Evolutionary conservation across 2,329 filamentous ascomycete genomes (phyloP).

Genomic region (Zymoseptoria tritici): DNA sequence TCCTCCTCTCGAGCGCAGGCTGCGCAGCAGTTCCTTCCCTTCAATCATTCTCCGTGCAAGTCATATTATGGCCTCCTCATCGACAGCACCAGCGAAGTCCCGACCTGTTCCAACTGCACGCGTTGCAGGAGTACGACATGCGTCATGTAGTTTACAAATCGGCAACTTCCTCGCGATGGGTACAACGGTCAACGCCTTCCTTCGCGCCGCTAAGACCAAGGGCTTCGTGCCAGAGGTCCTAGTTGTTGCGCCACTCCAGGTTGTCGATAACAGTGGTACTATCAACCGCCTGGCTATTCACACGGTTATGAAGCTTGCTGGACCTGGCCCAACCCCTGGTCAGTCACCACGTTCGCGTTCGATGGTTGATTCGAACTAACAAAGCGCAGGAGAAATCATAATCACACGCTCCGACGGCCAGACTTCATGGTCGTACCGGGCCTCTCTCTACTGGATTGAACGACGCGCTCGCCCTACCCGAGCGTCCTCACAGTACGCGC

Average conservation of each 20-base stretch:
- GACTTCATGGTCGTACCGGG: not conserved
- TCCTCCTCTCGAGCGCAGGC: not conserved
- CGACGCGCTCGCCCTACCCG: not conserved
- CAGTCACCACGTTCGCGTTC: not conserved
- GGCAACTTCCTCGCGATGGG: not conserved
- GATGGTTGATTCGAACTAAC: not conserved
- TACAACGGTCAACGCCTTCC: not conserved
- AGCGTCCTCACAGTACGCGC: not conserved
- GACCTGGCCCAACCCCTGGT: not conserved
- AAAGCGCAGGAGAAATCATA: not conserved
- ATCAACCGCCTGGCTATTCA: not conserved
- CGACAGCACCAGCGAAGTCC: not conserved
- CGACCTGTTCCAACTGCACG: not conserved
- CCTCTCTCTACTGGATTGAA: not conserved
- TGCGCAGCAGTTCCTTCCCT: not conserved
- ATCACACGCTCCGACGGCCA: not conserved
- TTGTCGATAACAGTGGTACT: not conserved
- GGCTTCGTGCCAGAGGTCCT: not conserved
- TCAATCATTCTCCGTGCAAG: not conserved
- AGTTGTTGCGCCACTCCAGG: not conserved
- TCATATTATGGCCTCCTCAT: not conserved
- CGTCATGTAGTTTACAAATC: not conserved
- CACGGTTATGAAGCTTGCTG: not conserved
- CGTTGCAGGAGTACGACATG: not conserved
- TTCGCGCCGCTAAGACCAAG: not conserved